Evolutionary conservation across 768 basidiomycete species (phyloP).

Genomic region (Plicaturopsis crispa): DNA sequence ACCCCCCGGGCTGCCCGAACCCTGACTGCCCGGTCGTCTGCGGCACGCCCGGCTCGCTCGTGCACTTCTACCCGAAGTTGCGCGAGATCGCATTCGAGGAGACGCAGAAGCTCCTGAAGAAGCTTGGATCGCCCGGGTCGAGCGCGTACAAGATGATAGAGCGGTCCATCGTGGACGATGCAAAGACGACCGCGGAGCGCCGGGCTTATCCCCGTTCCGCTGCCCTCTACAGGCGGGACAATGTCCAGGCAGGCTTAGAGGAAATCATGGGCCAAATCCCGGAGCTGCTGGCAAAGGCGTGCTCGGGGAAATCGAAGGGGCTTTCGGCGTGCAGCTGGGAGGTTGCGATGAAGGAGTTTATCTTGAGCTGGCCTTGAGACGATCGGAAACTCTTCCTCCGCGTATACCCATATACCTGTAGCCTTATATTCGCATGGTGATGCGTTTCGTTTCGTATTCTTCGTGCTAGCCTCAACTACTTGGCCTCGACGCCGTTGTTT

Average conservation of each 20-base stretch:
- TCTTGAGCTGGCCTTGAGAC: slow-evolving; percentile 60
- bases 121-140: slow-evolving; percentile 28
- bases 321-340: slow-evolving; percentile 57
- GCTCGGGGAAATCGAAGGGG: slow-evolving; percentile 35
- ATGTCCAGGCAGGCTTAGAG: slow-evolving; percentile 14
- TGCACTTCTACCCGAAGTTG: slow-evolving; percentile 55
- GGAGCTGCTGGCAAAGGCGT: slow-evolving; percentile 26
- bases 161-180: slow-evolving; percentile 30
- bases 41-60: slow-evolving; percentile 75
- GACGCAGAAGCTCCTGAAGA: slow-evolving; percentile 25
- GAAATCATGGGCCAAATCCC: slow-evolving; percentile 25
- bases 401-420: too few relatives aligned
- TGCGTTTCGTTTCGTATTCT: too few relatives aligned
- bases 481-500: too few relatives aligned
- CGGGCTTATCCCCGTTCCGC: not conserved
- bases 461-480: too few relatives aligned
- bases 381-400: too few relatives aligned
- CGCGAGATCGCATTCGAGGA: slow-evolving; percentile 40
- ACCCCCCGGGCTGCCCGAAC: slow-evolving; percentile 69
- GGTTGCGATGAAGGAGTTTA: slow-evolving; percentile 48
- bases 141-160: slow-evolving; percentile 35
- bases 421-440: too few relatives aligned
- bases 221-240: slow-evolving; percentile 8
- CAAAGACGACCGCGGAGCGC: slow-evolving; percentile 8
- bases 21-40: slow-evolving; percentile 75